A percentile compares a stretch with the other conserved stretches of the same genome.
Evolutionary conservation across 106 monocot species (phyloP).

Genomic region (Triglochin maritima): DNA sequence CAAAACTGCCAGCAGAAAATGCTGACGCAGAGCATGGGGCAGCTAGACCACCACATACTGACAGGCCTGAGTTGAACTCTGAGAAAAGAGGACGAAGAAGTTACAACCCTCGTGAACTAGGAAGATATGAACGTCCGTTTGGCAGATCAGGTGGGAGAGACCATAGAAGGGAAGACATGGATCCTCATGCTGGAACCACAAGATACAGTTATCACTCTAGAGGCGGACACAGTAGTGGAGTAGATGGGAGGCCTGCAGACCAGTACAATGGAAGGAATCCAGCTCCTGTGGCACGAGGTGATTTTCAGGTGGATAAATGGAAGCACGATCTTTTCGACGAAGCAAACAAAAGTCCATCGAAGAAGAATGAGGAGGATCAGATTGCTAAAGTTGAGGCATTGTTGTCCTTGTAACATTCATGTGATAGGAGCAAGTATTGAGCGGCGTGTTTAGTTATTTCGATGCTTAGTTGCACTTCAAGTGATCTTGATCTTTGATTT

Average conservation of each 20-base stretch:
- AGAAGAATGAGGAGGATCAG: conserved; percentile 84
- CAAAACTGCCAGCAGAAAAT: conserved; percentile 26
- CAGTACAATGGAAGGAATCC: conserved; percentile 20
- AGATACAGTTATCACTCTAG: conserved; percentile 21
- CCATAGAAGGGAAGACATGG: conserved; percentile 16
- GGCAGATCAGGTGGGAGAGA: conserved; percentile 22
- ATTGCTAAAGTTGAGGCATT: conserved; percentile 84
- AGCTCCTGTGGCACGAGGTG: conserved; percentile 10
- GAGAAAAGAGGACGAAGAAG: conserved; percentile 26
- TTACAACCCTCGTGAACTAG: conserved; percentile 10
- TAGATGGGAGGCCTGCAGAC: conserved; percentile 32
- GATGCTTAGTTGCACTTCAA: no score
- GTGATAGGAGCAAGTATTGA: not conserved
- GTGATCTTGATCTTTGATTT: no score
- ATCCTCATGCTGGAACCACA: conserved; percentile 5
- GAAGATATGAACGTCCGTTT: conserved; percentile 15
- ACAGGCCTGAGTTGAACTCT: conserved; percentile 6
- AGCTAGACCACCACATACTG: not conserved
- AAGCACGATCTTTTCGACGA: conserved; percentile 90
- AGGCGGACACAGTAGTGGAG: conserved; percentile 21
- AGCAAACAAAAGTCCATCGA: conserved; percentile 51
- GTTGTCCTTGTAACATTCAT: conserved; percentile 29
- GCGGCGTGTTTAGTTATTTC: no score
- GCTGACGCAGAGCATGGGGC: conserved; percentile 3
- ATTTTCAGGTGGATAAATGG: conserved; percentile 64